Conservation (phyloP, 306 rosid genomes). For the Echinosophora koreensis region DNA sequence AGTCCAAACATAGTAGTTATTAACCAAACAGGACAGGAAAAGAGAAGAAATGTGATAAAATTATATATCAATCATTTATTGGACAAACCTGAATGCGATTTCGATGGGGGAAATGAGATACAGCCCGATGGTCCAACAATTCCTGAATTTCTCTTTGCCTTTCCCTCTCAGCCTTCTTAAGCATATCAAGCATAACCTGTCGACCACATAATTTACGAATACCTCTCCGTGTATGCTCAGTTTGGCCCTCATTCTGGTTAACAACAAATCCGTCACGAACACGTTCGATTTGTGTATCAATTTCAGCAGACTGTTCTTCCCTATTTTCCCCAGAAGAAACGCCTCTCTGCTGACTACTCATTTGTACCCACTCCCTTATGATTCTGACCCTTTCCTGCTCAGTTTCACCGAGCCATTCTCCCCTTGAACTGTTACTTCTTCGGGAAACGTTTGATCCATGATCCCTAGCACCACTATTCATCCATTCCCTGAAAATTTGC, state of each 20-base stretch:
- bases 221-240: slow-evolving; percentile 66
- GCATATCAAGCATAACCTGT: slow-evolving; percentile 93
- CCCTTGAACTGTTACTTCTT: slow-evolving; percentile 61
- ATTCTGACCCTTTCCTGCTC: slow-evolving; percentile 95
- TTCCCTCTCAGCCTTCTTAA: slow-evolving; percentile 88
- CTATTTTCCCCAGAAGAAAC: slow-evolving; percentile 60
- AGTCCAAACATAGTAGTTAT: slow-evolving; percentile 4
- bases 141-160: slow-evolving; percentile 85
- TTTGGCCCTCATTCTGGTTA: slow-evolving; percentile 69
- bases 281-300: slow-evolving; percentile 68
- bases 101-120: slow-evolving; percentile 89
- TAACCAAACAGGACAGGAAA: slow-evolving; percentile 12
- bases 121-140: slow-evolving; percentile 74
- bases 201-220: slow-evolving; percentile 90
- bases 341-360: slow-evolving; percentile 78
- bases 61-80: not conserved
- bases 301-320: slow-evolving; percentile 72
- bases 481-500: slow-evolving; percentile 91
- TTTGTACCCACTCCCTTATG: slow-evolving; percentile 90
- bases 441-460: slow-evolving; percentile 60
- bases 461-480: slow-evolving; percentile 72
- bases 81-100: slow-evolving; percentile 94
- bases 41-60: slow-evolving; percentile 14
- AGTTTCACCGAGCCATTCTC: slow-evolving; percentile 90
- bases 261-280: slow-evolving; percentile 69